Evolutionary conservation across 2,329 filamentous ascomycete genomes (phyloP), one percentile per base, ranked within the genome.

Genomic region (Hirsutella rhossiliensis): DNA sequence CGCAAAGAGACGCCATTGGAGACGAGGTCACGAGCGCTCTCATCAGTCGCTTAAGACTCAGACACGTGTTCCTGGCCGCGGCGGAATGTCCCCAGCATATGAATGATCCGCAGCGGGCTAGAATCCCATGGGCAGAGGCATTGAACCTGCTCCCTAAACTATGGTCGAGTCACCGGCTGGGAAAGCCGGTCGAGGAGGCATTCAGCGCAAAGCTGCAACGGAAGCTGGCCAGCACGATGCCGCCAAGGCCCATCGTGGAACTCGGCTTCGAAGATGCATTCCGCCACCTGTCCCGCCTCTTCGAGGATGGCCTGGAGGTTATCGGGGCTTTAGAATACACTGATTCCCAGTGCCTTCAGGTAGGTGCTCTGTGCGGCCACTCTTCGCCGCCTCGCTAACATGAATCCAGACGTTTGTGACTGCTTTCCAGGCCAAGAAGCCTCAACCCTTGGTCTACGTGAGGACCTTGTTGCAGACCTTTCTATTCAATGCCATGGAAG

Each of bases 181-280:
- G 78, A 0, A 78, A 72, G 42, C 62, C 76, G 0, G 78, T 94
- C 0, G 74, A 80, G 0, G 80, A 81, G n/a, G 80, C 89, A 0
- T 97, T 96, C 60, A 96, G 87, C 54, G 78, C 79, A 20, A 94
- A 95, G 58, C 74, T 97, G 32, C 92, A 98, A 58, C 77, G 89
- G n/a, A 84, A 84, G 49, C 71, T 98, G 29, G 89, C 92, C 1
- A 96, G 88, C 52, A 96, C 88, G 1, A 89, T 96, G 54, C 92
- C 92, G 4, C 92, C 92, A 8, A 77, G 90, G 9, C 89, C 90
- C 0, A 90, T 96, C 53, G 85, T 96, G 11, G 74, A 87, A 43
- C 68, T 89, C 3, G 77, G 75, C 23, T 83, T 86, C 52, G 75
- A 81, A 13, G 80, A 87, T 54, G 84, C 88, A 0, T 75, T 83